Percentiles rank a stretch among this genome's conserved stretches.
Evolutionary conservation across 2,329 filamentous ascomycete genomes (phyloP).

Genomic region (Bipolaris sorokiniana): DNA sequence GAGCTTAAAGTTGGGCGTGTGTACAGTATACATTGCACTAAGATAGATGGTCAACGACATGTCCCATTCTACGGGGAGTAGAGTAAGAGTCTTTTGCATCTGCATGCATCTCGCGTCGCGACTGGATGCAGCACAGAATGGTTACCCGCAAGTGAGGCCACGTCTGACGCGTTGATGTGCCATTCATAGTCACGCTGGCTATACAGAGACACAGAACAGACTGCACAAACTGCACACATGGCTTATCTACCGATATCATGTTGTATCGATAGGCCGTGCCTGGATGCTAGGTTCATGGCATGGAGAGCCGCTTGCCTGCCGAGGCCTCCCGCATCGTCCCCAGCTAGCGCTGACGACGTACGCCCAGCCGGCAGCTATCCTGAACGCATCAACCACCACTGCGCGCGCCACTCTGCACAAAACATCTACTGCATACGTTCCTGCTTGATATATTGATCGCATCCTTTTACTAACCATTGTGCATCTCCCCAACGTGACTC

Average conservation of each 20-base stretch:
- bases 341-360: conserved; percentile 14
- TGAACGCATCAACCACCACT: conserved; percentile 16
- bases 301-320: conserved; percentile 16
- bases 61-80: not conserved
- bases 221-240: not conserved
- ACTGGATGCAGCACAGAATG: not conserved
- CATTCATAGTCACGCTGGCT: not conserved
- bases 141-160: not conserved
- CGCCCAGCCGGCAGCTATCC: conserved; percentile 13
- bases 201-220: not conserved
- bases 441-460: conserved; percentile 5
- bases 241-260: conserved; percentile 6
- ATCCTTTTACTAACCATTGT: not conserved
- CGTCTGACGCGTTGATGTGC: not conserved
- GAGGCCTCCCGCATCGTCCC: conserved; percentile 10
- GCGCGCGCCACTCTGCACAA: conserved; percentile 15
- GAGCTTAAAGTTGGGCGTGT: not conserved
- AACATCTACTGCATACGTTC: conserved; percentile 1
- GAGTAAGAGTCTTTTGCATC: not conserved
- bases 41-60: not conserved
- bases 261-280: conserved; percentile 11
- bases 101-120: not conserved
- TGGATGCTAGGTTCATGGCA: conserved; percentile 10
- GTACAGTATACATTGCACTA: not conserved
- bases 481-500: not conserved